phyloP scores from a whole-genome alignment of 1,284 basidiomycete species.

The Golubevia sp. region DNA sequence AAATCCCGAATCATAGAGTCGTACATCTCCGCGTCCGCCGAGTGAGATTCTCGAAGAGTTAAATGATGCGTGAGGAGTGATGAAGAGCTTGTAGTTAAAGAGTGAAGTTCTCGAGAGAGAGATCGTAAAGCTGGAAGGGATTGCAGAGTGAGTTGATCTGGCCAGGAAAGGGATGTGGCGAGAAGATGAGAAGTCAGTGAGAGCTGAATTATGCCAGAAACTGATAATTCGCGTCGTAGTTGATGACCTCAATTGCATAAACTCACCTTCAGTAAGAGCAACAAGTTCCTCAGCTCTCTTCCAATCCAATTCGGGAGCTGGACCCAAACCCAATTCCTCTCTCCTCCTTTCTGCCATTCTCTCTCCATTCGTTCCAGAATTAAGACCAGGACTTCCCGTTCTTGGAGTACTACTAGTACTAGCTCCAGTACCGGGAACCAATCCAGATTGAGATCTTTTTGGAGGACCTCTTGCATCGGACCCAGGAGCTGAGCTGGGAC shows the following conservation, averaged over 20 bases:
- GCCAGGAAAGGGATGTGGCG: not conserved
- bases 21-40: slow-evolving; percentile 52
- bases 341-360: slow-evolving; percentile 31
- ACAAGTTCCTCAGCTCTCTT: slow-evolving; percentile 34
- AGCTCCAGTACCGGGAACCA: not conserved
- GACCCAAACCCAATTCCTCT: slow-evolving; percentile 35
- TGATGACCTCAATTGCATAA: too few species aligned
- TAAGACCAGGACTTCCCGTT: not conserved
- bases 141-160: slow-evolving; percentile 45
- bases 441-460: not conserved
- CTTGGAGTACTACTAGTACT: not conserved
- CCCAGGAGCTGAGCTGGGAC: slow-evolving; percentile 8
- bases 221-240: too few species aligned
- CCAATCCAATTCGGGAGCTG: slow-evolving; percentile 29
- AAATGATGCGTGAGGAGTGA: slow-evolving; percentile 49
- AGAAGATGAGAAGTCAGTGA: not conserved
- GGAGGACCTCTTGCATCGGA: not conserved
- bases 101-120: slow-evolving; percentile 35
- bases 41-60: slow-evolving; percentile 43
- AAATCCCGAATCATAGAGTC: slow-evolving; percentile 56
- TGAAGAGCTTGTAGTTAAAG: slow-evolving; percentile 36
- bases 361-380: slow-evolving; percentile 15
- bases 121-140: slow-evolving; percentile 44
- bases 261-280: slow-evolving; percentile 21
- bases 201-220: not conserved